Evolutionary conservation across 2,329 filamentous ascomycete species (phyloP), one percentile per base, ranked within the genome.

Genomic region (Calonectria pseudoturangicola): DNA sequence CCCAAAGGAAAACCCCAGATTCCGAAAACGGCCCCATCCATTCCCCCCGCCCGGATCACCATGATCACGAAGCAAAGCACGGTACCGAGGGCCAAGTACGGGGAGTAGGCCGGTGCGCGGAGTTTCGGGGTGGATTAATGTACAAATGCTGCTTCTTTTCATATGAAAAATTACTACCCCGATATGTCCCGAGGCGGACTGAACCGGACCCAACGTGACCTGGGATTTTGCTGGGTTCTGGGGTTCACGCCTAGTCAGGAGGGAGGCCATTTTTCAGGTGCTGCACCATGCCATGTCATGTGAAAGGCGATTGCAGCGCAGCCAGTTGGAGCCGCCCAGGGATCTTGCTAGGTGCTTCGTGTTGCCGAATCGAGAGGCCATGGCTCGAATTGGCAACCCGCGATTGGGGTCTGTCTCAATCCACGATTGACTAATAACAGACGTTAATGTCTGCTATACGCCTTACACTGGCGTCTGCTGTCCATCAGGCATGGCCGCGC

Each of bases 101-200:
- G 54, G 54, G 12, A 60, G 21, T 33, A 60, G 27, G 54, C 54
- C 36, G 54, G 54, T 39, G 39, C 60, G 48, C 60, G 60, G 60
- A 70, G 21, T 62, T 45, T 56, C 64, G 69, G 69, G 45, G 63
- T 18, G 41, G 28, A 13, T 21, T 21, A 21, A 2, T 21, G 21
- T 21, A 21, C 21, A 33, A 60, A 60, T 60, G 33, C 33, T 60
- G 54, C 54, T 33, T 41, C 54, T 60, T 60, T 60, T 60, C 54
- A 60, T 60, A 60, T 60, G 54, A 60, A 60, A 15, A 39, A 36
- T 12, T 12, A n/a, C 33, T 12, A n/a, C 33, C 33, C 70, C 70
- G 70, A 72, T 36, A 66, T 62, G 66, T 30, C 51, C 70, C 70
- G 70, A 70, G 27, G 47, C 70, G 70, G 48, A 50, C 56, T 66